Base-by-base conservation (phyloP, 306 rosid genomes). In the Parietaria judaica region DNA sequence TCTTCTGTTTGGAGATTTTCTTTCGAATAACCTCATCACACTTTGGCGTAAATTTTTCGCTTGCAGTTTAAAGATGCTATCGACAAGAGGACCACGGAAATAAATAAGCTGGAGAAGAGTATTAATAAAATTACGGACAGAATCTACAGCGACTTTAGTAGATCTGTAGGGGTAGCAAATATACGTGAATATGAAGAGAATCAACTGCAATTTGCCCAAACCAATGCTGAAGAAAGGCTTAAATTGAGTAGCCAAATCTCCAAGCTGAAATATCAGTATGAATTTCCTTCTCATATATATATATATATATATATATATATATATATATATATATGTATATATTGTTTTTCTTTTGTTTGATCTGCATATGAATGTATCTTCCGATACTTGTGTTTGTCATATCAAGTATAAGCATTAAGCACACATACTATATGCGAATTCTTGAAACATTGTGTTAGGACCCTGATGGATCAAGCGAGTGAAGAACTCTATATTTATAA, bases 181-280 rank as follows among this genome's bases (percentile, higher is more conserved):
- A 94, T 94, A 48, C 97, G 99, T 47, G 99, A 94, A 73, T 94
- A 94, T 51, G 99, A 94, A 81, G 99, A 94, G 80, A 94, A 94
- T 59, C 89, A 76, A 73, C 97, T 94, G 54, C 80, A 89, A 75
- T 74, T 64, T 51, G 95, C 96, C 45, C 99, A 94, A 60, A 75
- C 76, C 69, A 61, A 82, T 58, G 97, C 99, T n/a, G 99, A 94
- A 54, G 95, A 94, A 73, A 85, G 99, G 81, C 86, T 94, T 76
- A 73, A 78, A 53, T 81, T 94, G 81, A 94, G 87, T 66, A 80
- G 94, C 77, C 99, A 88, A 77, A 87, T 94, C 43, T 76, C 97
- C 7, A 94, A 94, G 59, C 78, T 89, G 74, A 94, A 84, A 84
- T 86, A 90, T 77, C 99, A 94, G 99, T 94, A 73, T 13, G 90